These are phyloP conservation scores for Mycena latifolia DNA, from an alignment of 768 basidiomycete species.

Conservation along the genomic window DNA sequence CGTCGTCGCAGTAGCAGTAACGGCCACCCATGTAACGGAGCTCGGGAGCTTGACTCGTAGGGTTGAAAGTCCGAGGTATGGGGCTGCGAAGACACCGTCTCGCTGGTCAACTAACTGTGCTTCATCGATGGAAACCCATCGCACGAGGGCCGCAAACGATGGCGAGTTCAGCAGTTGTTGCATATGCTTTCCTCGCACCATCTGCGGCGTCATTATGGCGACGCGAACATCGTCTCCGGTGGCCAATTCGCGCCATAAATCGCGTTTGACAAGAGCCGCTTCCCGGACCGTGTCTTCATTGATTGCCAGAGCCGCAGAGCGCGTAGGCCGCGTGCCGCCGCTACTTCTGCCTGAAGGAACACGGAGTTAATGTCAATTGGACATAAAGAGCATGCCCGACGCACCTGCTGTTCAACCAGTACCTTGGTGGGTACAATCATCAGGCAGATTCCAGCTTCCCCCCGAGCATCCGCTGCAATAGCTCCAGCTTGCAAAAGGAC, in stretches of 20 bases:
- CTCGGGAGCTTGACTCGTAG: background rate
- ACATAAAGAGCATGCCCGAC: background rate
- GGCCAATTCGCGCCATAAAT: background rate
- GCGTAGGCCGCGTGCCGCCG: background rate
- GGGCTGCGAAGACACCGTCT: background rate
- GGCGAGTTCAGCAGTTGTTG: background rate
- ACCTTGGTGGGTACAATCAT: conserved; percentile 32
- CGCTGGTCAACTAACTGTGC: background rate
- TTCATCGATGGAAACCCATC: background rate
- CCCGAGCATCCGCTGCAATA: conserved; percentile 13
- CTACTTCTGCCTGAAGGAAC: conserved; percentile 11
- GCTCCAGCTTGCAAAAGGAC: conserved; percentile 20
- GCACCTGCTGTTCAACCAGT: conserved; percentile 31
- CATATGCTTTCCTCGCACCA: background rate
- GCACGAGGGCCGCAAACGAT: background rate
- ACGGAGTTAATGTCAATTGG: background rate
- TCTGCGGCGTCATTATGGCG: conserved; percentile 1
- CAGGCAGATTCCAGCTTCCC: conserved; percentile 28
- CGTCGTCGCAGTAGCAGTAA: background rate
- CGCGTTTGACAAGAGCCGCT: conserved; percentile 1
- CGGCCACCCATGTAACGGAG: background rate
- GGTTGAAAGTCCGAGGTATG: background rate
- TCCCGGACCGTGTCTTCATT: conserved; percentile 23
- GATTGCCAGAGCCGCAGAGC: conserved; percentile 14
- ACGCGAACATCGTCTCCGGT: background rate